Evolutionary conservation across 148 eudicot genomes (phyloP).

Genomic region (Fagopyrum esculentum): DNA sequence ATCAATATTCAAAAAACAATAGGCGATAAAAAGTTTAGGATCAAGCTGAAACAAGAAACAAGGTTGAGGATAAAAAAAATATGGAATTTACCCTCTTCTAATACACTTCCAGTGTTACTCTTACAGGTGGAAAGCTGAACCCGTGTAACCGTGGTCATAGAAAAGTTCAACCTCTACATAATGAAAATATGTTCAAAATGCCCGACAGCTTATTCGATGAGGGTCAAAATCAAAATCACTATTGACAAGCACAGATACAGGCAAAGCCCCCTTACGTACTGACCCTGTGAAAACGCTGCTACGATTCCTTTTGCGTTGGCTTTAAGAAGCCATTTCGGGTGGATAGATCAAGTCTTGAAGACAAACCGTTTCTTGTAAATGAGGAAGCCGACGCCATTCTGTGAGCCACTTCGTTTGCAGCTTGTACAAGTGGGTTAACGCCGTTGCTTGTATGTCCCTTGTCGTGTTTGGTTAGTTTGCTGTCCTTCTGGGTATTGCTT

Average conservation of each 20-base stretch:
- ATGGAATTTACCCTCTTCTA: neutral
- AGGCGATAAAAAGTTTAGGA: too few relatives aligned
- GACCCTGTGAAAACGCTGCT: neutral
- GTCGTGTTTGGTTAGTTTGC: neutral
- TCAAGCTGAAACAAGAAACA: neutral
- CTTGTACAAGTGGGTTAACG: conserved; percentile 16
- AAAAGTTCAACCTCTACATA: neutral
- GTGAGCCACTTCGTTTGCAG: conserved; percentile 15
- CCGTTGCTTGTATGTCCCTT: conserved; percentile 18
- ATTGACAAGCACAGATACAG: conserved; percentile 1
- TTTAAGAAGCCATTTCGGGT: conserved; percentile 20
- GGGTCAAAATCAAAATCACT: conserved; percentile 1
- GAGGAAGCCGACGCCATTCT: conserved; percentile 16
- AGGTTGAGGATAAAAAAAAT: too few relatives aligned
- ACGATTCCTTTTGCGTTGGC: conserved; percentile 19
- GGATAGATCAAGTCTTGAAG: conserved; percentile 11
- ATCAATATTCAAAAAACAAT: too few relatives aligned
- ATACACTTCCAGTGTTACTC: too few relatives aligned
- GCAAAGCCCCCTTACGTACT: neutral
- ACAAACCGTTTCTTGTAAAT: conserved; percentile 14
- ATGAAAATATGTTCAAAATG: neutral
- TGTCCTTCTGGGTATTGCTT: conserved; percentile 10
- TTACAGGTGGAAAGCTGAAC: neutral
- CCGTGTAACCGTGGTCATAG: neutral
- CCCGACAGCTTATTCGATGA: neutral